Base-by-base conservation (phyloP, 2,329 filamentous ascomycete genomes). In the Microsporum audouinii region DNA sequence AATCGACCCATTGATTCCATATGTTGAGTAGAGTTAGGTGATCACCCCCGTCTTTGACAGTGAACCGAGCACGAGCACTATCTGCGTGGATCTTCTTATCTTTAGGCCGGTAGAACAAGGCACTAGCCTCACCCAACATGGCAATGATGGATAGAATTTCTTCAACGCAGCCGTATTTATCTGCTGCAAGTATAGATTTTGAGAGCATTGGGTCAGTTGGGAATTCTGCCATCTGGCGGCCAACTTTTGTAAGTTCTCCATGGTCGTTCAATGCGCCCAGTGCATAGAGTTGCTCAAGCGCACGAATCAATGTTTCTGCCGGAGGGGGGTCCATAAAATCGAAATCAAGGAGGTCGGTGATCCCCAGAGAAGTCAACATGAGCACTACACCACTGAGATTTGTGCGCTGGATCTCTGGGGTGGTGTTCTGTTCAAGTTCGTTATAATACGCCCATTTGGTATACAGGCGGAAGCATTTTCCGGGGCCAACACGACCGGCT, bases 81-180 rank as follows among this genome's bases (percentile, higher is more conserved):
- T 99, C 92, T 10, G 94, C 94, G 69, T 96, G 89, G 33, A 96
- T 87, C 73, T 96, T 96, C 79, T 97, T 96, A 76, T 99, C 91
- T 71, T 96, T 96, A 23, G 94, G 91, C 0, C 91, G 83, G 80
- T 95, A 95, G 79, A 96, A 99, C 3, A 99, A 82, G 0, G 91
- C 87, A 2, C 87, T 90, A 1, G 89, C 85, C 75, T 97, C 94
- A 63, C 88, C 85, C 0, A 97, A 82, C 89, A 97, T 96, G 47
- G 91, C 85, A n/a, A 97, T 89, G 57, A 97, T 89, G 0, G 88
- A 91, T 14, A 99, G 78, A 0, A 97, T 85, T 74, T 99, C 94
- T 63, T 95, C 89, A 0, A 96, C 89, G 68, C 92, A 96, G n/a
- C 88, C 88, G 66, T 92, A 88, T 67, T 90, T 88, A 73, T 94